Percentiles rank a stretch among this genome's conserved stretches.
Conservation (phyloP, 2,329 filamentous ascomycete species). For the Colletotrichum sublineola region DNA sequence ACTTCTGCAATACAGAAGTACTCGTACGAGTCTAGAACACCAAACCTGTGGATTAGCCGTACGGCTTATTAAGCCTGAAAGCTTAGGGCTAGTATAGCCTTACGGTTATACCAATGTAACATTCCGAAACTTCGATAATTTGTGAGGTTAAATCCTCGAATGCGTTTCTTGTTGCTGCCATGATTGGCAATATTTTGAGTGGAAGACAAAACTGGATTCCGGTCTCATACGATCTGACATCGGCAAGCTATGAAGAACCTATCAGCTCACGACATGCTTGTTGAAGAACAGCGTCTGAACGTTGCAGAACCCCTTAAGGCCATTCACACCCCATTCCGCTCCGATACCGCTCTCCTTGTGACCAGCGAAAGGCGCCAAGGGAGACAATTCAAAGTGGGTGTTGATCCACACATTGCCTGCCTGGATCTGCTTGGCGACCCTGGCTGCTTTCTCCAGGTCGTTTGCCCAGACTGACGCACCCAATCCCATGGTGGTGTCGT, state of each 20-base stretch:
- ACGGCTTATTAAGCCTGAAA: too few relatives aligned
- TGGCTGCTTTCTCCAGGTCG: conserved; percentile 64
- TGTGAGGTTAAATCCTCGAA: too few relatives aligned
- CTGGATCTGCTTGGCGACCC: conserved; percentile 67
- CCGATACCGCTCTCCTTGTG: conserved; percentile 60
- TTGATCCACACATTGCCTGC: conserved; percentile 64
- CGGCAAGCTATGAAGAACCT: too few relatives aligned
- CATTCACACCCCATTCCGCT: conserved; percentile 55
- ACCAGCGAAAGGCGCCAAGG: conserved; percentile 55
- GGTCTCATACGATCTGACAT: not conserved
- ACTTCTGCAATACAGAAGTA: too few relatives aligned
- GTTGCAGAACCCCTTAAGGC: conserved; percentile 53
- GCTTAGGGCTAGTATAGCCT: too few relatives aligned
- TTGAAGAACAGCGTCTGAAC: conserved; percentile 46
- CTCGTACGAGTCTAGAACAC: too few relatives aligned
- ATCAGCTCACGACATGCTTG: conserved; percentile 23
- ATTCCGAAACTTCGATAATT: too few relatives aligned
- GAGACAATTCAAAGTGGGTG: conserved; percentile 61
- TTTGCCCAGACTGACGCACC: conserved; percentile 70
- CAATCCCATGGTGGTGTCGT: conserved; percentile 65
- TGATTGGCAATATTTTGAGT: not conserved
- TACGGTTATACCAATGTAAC: too few relatives aligned
- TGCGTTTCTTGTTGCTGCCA: not conserved
- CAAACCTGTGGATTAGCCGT: too few relatives aligned
- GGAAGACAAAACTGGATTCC: not conserved